These are phyloP conservation scores for Bruguiera hainesii DNA, from an alignment of 441 rosid genomes.

Conservation along the genomic window DNA sequence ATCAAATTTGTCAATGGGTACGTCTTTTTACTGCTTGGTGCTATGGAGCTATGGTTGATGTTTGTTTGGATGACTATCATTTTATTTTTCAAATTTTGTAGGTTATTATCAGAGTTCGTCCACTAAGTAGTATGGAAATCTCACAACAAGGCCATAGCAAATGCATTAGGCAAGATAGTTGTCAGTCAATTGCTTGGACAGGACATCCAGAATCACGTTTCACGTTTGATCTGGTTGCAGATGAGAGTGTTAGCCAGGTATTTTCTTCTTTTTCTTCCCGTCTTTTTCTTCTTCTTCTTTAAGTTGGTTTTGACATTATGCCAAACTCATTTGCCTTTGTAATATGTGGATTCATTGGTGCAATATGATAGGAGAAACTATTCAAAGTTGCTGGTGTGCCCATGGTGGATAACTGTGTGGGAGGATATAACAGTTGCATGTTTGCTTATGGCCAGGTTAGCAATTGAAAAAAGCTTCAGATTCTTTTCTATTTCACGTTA, in stretches of 20 bases:
- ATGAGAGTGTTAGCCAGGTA: conserved; percentile 90
- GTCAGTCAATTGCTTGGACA: conserved; percentile 83
- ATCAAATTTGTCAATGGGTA: no score
- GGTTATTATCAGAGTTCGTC: conserved; percentile 92
- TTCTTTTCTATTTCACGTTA: no score
- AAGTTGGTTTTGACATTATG: neutral
- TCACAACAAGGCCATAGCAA: conserved; percentile 71
- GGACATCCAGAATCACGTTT: conserved; percentile 93
- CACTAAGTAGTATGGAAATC: conserved; percentile 77
- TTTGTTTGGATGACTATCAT: neutral
- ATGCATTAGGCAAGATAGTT: conserved; percentile 89
- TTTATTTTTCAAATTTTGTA: conserved; percentile 21
- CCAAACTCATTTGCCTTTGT: neutral
- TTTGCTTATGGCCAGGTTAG: conserved; percentile 98
- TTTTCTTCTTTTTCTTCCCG: no score
- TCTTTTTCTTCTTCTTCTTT: neutral
- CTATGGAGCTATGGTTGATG: no score
- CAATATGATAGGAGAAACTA: conserved; percentile 61
- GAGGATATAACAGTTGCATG: conserved; percentile 98
- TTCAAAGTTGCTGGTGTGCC: conserved; percentile 95
- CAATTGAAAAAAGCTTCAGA: neutral
- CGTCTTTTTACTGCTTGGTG: no score
- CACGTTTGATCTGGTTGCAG: conserved; percentile 95
- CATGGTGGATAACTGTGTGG: conserved; percentile 95
- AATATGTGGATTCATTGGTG: conserved; percentile 10